Base-by-base conservation (phyloP, 176 grass and related monocot species). In the Coix lacrymajobi region DNA sequence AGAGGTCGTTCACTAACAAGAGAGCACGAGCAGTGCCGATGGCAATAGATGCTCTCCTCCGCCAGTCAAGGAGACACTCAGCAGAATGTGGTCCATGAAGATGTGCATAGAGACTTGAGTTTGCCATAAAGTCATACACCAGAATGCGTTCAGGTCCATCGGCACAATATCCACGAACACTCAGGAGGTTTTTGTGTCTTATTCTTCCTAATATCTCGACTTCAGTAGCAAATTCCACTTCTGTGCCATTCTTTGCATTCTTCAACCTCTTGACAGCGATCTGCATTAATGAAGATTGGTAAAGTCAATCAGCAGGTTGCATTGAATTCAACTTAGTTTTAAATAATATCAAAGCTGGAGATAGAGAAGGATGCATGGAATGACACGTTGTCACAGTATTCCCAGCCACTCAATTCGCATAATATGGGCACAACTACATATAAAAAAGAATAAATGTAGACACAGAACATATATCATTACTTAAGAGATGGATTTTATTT, bases 261-360 rank as follows among this genome's bases (percentile, higher is more conserved):
- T 89, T 97, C 52, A 97, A 81, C 45, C n/a, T 91, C 66, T 93
- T 97, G 54, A 97, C 91, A 79, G 92, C 94, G 74, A 97, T 97
- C 94, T 97, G 41, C 17, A 81, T 49, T 6, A 36, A 80, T 62
- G 78, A 73, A 76, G 11, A 87, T 79, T 48, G 61, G 65, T 61
- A 68, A 71, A 87, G 37, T 66, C 22, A 69, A 46, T n/a, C 13
- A 75, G 45, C 58, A 44, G 43, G 78, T 66, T 66, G 26, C 8
- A 33, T 39, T 73, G 8, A 34, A 24, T 25, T 75, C 60, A 85
- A 61, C 8, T 63, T 37, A 58, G 48, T 76, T 37, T 36, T 71
- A 34, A 77, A 62, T 69, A 61, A 62, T 48, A 68, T 75, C 75
- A 69, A 76, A 68, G 15, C 46, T 45, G 6, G 79, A 51, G 33